A percentile compares a stretch with the other conserved stretches of the same genome.
Evolutionary conservation across 352 stramenopile genomes (phyloP).

Genomic region (Globisporangium paroecandrum): DNA sequence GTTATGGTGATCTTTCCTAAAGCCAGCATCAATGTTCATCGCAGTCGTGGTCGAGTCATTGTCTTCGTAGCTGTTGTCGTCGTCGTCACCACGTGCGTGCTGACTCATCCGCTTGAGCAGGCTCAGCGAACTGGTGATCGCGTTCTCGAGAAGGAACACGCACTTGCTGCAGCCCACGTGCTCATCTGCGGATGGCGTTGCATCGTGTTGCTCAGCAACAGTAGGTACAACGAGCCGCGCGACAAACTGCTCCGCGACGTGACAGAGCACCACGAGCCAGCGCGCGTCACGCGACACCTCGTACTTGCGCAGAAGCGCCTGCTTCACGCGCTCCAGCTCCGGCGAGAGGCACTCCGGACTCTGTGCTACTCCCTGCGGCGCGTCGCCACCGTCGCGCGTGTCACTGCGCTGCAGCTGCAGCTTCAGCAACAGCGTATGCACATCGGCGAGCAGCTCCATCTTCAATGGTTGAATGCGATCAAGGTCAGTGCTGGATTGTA

Average conservation of each 20-base stretch:
- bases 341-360: background rate
- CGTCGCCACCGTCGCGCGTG: background rate
- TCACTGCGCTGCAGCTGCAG: background rate
- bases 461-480: background rate
- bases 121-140: background rate
- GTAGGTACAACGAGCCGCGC: background rate
- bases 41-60: background rate
- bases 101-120: background rate
- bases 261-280: slow-evolving; percentile 15
- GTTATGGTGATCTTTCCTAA: background rate
- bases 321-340: slow-evolving; percentile 3
- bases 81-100: background rate
- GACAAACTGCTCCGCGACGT: slow-evolving; percentile 6
- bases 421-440: background rate
- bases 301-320: slow-evolving; percentile 2
- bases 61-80: background rate
- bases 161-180: background rate
- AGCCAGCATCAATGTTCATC: background rate
- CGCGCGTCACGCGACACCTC: slow-evolving; percentile 7
- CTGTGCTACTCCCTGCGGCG: background rate
- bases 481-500: no score
- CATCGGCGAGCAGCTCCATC: background rate
- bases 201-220: background rate
- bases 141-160: slow-evolving; percentile 13
- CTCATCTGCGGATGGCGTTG: background rate